phyloP scores from a whole-genome alignment of 495 filamentous ascomycete species.

The Lasiosphaeriaceae sp. region DNA sequence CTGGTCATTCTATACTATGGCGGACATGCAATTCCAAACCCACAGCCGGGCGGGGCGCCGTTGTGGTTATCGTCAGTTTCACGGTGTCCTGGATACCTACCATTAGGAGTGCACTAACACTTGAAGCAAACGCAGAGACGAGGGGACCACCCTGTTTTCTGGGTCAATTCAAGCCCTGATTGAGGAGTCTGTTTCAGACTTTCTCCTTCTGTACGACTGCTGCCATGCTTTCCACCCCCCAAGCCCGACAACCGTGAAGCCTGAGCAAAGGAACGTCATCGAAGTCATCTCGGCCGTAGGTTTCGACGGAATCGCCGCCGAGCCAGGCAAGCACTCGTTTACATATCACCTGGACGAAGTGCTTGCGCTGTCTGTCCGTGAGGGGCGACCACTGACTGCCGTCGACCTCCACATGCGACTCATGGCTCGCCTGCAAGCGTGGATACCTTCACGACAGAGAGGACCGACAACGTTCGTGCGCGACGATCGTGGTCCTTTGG shows the following conservation, averaged over 20 bases:
- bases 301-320: not conserved
- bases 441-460: not conserved
- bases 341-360: slow-evolving; percentile 3
- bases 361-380: not conserved
- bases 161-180: not conserved
- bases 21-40: not conserved
- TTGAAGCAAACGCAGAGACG: no score
- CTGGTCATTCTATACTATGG: not conserved
- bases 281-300: not conserved
- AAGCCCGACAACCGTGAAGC: not conserved
- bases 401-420: slow-evolving; percentile 2
- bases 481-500: not conserved
- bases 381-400: not conserved
- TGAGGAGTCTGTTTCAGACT: not conserved
- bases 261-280: not conserved
- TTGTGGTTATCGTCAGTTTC: not conserved
- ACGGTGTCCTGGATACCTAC: not conserved
- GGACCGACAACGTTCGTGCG: not conserved
- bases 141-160: not conserved
- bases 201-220: not conserved
- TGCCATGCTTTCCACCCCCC: not conserved
- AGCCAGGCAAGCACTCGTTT: slow-evolving; percentile 2
- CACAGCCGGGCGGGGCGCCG: not conserved
- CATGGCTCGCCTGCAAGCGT: not conserved
- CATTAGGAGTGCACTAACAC: no score